phyloP scores from a whole-genome alignment of 805 yeast species.

The Deakozyma indianensis region DNA sequence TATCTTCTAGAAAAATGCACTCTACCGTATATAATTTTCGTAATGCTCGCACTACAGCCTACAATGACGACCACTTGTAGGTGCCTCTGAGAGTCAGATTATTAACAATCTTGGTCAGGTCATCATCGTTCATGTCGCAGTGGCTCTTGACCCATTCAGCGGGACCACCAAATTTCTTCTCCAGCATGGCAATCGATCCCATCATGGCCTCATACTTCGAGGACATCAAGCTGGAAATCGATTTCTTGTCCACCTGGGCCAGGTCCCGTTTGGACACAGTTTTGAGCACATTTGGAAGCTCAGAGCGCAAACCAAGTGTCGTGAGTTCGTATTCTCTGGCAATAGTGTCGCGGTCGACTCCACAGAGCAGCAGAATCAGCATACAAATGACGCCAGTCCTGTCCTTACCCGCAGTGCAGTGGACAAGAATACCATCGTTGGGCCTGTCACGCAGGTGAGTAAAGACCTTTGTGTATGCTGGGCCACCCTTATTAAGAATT shows the following conservation, averaged over 20 bases:
- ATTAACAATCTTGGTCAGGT: constrained; percentile 25
- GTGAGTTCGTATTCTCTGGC: constrained; percentile 71
- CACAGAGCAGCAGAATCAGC: constrained; percentile 46
- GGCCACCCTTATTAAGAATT: constrained; percentile 36
- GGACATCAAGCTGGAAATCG: constrained; percentile 28
- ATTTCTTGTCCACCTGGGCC: not conserved
- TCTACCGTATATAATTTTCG: too few relatives aligned
- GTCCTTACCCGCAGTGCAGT: constrained; percentile 82
- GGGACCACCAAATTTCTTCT: constrained; percentile 39
- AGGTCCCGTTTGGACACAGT: not conserved
- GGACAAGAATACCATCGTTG: constrained; percentile 41
- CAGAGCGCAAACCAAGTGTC: constrained; percentile 30
- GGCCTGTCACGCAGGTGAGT: constrained; percentile 40
- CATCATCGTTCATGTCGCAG: constrained; percentile 32
- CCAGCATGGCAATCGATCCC: constrained; percentile 38
- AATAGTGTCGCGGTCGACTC: constrained; percentile 50
- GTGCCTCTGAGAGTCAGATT: constrained; percentile 14
- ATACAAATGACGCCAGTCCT: constrained; percentile 67
- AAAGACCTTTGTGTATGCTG: constrained; percentile 36
- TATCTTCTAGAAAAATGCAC: too few relatives aligned
- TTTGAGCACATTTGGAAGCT: not conserved
- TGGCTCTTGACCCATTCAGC: constrained; percentile 19
- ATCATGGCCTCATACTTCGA: constrained; percentile 60
- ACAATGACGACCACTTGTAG: not conserved
- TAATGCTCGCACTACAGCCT: too few relatives aligned